Conservation (phyloP, 129 eudicot species). For the Ambrosia artemisiifolia region DNA sequence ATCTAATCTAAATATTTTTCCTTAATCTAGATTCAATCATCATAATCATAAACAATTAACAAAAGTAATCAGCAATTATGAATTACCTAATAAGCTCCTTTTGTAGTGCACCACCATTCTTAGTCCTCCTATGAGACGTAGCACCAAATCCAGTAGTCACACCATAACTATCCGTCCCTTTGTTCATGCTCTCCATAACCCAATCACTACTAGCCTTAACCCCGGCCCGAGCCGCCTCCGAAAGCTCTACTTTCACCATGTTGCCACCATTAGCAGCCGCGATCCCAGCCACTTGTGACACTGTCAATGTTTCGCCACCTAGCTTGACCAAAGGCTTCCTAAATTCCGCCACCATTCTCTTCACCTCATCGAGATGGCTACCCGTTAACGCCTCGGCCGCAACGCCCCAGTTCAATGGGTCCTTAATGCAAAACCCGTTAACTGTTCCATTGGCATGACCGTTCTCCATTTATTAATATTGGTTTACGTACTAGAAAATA, state of each 20-base stretch:
- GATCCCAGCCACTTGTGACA: slow-evolving; percentile 64
- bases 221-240: slow-evolving; percentile 33
- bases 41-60: no score
- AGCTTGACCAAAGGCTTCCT: slow-evolving; percentile 54
- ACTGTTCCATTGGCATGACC: slow-evolving; percentile 25
- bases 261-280: slow-evolving; percentile 26
- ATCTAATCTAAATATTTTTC: no score
- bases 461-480: slow-evolving; percentile 22
- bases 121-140: slow-evolving; percentile 40
- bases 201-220: slow-evolving; percentile 43
- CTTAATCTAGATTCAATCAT: no score
- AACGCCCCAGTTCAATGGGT: slow-evolving; percentile 61
- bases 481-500: background rate
- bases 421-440: slow-evolving; percentile 43
- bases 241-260: slow-evolving; percentile 30
- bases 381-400: slow-evolving; percentile 61
- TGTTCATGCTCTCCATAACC: slow-evolving; percentile 43
- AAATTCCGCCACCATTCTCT: slow-evolving; percentile 64
- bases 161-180: slow-evolving; percentile 43
- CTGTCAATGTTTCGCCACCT: slow-evolving; percentile 58
- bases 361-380: slow-evolving; percentile 69
- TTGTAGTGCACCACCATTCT: slow-evolving; percentile 39
- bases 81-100: slow-evolving; percentile 44
- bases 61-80: background rate
- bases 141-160: slow-evolving; percentile 44